A percentile compares a stretch with the other conserved stretches of the same genome.
Conservation (phyloP, 768 basidiomycete species). For the Antrodiella citrinella region DNA sequence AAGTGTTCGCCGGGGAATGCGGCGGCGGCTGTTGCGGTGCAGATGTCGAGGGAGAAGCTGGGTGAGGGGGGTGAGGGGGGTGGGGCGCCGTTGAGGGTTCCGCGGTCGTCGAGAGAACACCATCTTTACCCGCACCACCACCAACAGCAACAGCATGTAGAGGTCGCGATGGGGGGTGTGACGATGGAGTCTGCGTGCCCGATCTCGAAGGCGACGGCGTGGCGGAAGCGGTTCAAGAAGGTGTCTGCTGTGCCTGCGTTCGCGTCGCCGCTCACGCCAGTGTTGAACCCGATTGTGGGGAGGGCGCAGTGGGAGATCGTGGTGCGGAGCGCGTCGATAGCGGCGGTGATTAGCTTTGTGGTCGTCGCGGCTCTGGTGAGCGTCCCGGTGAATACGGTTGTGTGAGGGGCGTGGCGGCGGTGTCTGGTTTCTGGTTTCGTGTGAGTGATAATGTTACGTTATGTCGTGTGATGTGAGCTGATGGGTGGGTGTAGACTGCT, state of each 20-base stretch:
- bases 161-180: background rate
- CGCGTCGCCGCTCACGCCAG: constrained; percentile 55
- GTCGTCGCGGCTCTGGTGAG: constrained; percentile 27
- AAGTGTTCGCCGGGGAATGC: constrained; percentile 21
- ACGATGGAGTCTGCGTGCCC: constrained; percentile 6
- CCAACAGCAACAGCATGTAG: background rate
- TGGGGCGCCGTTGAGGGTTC: too few relatives aligned
- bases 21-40: constrained; percentile 2
- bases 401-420: too few relatives aligned
- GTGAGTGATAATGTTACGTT: too few relatives aligned
- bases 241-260: constrained; percentile 63
- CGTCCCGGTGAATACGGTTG: constrained; percentile 25
- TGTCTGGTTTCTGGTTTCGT: too few relatives aligned
- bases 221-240: constrained; percentile 32
- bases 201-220: constrained; percentile 8
- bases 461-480: too few relatives aligned
- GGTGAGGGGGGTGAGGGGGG: too few relatives aligned
- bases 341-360: constrained; percentile 29
- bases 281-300: constrained; percentile 61
- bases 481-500: too few relatives aligned
- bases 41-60: background rate
- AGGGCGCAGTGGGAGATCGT: constrained; percentile 87
- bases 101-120: background rate
- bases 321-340: constrained; percentile 44
- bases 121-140: background rate